A percentile compares a stretch with the other conserved stretches of the same genome.
phyloP scores from a whole-genome alignment of 2,329 filamentous ascomycete species.

The Aspergillus puulaauensis region DNA sequence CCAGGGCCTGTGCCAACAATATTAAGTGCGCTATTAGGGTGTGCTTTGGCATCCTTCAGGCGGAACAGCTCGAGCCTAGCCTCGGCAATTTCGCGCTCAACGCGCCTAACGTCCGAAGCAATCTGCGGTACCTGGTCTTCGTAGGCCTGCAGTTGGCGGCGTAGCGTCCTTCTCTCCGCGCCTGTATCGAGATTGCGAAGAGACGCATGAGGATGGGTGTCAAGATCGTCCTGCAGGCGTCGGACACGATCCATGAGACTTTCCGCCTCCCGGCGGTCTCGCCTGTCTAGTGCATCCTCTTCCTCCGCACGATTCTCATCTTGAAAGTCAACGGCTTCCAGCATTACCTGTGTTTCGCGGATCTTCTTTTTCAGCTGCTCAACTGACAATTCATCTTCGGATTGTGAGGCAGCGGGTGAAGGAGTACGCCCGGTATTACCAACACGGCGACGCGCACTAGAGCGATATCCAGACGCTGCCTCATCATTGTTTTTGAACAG shows the following conservation, averaged over 20 bases:
- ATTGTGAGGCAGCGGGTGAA: conserved; percentile 70
- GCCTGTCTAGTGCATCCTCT: conserved; percentile 85
- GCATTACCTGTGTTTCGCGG: conserved; percentile 85
- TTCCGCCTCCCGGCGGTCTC: conserved; percentile 88
- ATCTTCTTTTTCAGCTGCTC: conserved; percentile 93
- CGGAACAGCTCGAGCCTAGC: conserved; percentile 90
- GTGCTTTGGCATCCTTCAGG: conserved; percentile 85
- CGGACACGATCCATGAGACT: conserved; percentile 91
- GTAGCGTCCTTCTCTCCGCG: conserved; percentile 80
- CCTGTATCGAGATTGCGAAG: conserved; percentile 74
- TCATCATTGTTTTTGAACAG: conserved; percentile 91
- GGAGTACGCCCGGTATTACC: conserved; percentile 70
- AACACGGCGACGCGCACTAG: conserved; percentile 84
- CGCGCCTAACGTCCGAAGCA: conserved; percentile 85
- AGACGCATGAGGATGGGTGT: conserved; percentile 77
- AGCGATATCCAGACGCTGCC: conserved; percentile 86
- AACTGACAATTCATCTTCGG: conserved; percentile 75
- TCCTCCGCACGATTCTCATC: conserved; percentile 89
- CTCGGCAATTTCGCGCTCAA: conserved; percentile 90
- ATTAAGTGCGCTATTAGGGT: conserved; percentile 74
- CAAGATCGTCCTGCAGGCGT: conserved; percentile 90
- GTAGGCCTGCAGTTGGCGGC: conserved; percentile 82
- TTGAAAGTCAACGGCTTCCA: conserved; percentile 95
- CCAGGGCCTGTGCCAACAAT: conserved; percentile 93
- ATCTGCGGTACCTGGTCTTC: conserved; percentile 89